A percentile compares a stretch with the other conserved stretches of the same genome.
These are phyloP conservation scores for Heritiera littoralis DNA, from an alignment of 345 rosid genomes.

Conservation along the genomic window DNA sequence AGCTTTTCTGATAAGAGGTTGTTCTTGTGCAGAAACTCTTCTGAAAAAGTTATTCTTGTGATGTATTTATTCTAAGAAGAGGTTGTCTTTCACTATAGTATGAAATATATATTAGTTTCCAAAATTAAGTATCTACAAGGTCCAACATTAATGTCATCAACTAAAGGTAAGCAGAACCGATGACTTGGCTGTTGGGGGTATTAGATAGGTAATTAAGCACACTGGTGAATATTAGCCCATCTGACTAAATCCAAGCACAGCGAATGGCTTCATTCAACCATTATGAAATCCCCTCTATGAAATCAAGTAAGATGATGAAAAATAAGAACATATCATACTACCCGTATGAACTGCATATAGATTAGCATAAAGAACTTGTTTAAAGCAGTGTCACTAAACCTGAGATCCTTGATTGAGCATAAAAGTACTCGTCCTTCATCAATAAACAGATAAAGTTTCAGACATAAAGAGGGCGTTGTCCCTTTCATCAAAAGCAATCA, in stretches of 20 bases:
- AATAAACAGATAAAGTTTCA: not conserved
- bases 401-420: not conserved
- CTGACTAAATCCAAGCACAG: not conserved
- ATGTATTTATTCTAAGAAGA: too few species aligned
- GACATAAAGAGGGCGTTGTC: not conserved
- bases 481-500: not conserved
- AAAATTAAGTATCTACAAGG: too few species aligned
- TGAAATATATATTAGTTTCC: too few species aligned
- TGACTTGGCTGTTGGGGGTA: not conserved
- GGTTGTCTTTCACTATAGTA: too few species aligned
- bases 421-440: not conserved
- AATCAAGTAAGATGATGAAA: not conserved
- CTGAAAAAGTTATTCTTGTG: too few species aligned
- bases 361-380: not conserved
- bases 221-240: not conserved
- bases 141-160: not conserved
- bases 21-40: too few species aligned
- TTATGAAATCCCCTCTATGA: not conserved
- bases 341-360: not conserved
- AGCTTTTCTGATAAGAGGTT: too few species aligned
- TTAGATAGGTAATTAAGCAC: not conserved
- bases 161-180: not conserved
- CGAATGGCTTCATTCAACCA: not conserved
- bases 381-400: not conserved
- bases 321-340: not conserved